phyloP scores from a whole-genome alignment of 495 filamentous ascomycete genomes.

The Lichenothelia convexa region DNA sequence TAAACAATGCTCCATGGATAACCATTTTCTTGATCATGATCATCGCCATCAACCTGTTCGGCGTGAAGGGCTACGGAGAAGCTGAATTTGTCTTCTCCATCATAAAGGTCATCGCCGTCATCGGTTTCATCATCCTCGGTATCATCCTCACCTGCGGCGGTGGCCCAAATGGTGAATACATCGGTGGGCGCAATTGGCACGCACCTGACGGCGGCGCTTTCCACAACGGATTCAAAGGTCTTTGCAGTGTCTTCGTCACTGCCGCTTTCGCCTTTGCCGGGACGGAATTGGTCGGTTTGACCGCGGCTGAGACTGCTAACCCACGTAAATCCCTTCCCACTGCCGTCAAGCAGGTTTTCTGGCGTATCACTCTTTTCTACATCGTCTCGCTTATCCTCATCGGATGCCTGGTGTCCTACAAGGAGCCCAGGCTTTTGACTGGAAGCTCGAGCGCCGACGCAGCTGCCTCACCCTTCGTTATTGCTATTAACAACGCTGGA shows the following conservation, averaged over 20 bases:
- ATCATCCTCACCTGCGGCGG: conserved; percentile 33
- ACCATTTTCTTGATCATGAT: conserved; percentile 26
- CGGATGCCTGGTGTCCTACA: conserved; percentile 19
- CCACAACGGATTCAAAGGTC: conserved; percentile 48
- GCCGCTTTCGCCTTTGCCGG: conserved; percentile 51
- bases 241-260: conserved; percentile 45
- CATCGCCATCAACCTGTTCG: conserved; percentile 22
- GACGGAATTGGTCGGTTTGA: conserved; percentile 32
- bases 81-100: conserved; percentile 23
- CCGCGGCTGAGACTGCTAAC: conserved; percentile 28
- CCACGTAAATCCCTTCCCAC: conserved; percentile 26
- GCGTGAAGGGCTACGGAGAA: conserved; percentile 24
- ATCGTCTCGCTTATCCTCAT: conserved; percentile 19
- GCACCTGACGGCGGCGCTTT: conserved; percentile 46
- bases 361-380: conserved; percentile 30
- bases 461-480: conserved; percentile 20
- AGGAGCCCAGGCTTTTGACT: conserved; percentile 12
- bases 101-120: conserved; percentile 64
- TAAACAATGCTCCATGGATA: conserved; percentile 69
- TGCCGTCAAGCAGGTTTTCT: conserved; percentile 30
- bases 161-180: conserved; percentile 53
- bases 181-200: conserved; percentile 54
- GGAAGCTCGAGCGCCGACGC: conserved; percentile 7
- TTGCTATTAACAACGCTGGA: conserved; percentile 20
- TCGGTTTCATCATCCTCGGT: conserved; percentile 24